Base-by-base conservation (phyloP, 352 stramenopile genomes). In the Globisporangium cederbergense region DNA sequence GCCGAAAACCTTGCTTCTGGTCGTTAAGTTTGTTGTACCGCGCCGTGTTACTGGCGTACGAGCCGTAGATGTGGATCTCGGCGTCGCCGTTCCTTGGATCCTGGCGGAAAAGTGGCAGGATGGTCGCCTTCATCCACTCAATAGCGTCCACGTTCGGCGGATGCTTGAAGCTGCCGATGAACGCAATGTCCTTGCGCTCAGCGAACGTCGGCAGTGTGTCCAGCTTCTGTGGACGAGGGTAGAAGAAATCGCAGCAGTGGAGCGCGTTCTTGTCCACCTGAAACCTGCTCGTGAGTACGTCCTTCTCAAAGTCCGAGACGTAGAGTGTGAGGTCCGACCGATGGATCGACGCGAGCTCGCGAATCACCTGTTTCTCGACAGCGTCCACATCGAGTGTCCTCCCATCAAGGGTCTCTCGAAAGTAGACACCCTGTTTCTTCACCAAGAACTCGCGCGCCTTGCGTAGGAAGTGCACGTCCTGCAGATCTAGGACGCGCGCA, bases 111-210 rank as follows among this genome's bases (percentile, higher is more conserved):
- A 75, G 16, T 18, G 95, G 92, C 59, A 91, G 83, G 56, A 98
- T 75, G 6, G 46, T 49, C 9, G 76, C 64, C 20, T 83, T 78
- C 5, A 96, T 71, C 76, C 93, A 87, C 52, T 89, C 75, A 25
- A 98, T 68, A 3, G 88, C 90, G 67, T 98, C 93, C 0, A 96
- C 80, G 62, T 98, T 98, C 0, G 95, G 95, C 2, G 75, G 53
- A 64, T 98, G 95, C 66, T 94, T 95, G 66, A 98, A 98, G 63
- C 89, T 97, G 5, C 95, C 95, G 32, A 97, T 91, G 50, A 97
- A 91, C 7, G 89, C 89, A n/a, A 96, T 75, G 65, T 93, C 58
- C n/a, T 77, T 71, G 1, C 86, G 75, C 2, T 76, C 52, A 0
- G 56, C 18, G 22, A 81, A 75, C 2, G 67, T 36, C 11, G 67